phyloP scores from a whole-genome alignment of 176 grass and related monocot species.

The Luzula sylvatica region DNA sequence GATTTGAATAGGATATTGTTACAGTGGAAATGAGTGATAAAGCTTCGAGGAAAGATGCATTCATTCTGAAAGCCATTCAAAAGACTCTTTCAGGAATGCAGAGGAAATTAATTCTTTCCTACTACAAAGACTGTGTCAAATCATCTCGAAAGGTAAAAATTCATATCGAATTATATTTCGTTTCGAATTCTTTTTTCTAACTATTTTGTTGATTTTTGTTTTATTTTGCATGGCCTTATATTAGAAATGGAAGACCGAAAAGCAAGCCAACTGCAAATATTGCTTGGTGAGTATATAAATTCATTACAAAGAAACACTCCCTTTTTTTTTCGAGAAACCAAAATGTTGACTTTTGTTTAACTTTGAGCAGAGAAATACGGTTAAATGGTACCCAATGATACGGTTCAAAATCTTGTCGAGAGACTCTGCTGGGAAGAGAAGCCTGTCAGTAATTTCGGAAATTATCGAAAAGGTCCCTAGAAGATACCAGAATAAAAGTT shows the following conservation, averaged over 20 bases:
- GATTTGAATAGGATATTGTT: constrained; percentile 20
- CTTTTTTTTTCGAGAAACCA: constrained; percentile 14
- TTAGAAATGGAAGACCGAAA: constrained; percentile 30
- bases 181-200: neutral
- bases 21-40: constrained; percentile 29
- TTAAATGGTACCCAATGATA: constrained; percentile 50
- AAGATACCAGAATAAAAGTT: constrained; percentile 40
- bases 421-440: constrained; percentile 29
- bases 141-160: constrained; percentile 15
- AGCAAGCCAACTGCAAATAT: constrained; percentile 59
- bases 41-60: constrained; percentile 9
- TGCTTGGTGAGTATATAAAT: constrained; percentile 56
- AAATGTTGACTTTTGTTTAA: constrained; percentile 15
- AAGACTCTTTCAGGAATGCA: constrained; percentile 28
- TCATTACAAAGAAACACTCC: constrained; percentile 23
- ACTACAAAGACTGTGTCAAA: constrained; percentile 26
- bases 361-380: constrained; percentile 40
- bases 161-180: constrained; percentile 11
- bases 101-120: constrained; percentile 25
- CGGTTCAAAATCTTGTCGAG: constrained; percentile 38
- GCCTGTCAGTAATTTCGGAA: constrained; percentile 65
- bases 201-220: constrained; percentile 20
- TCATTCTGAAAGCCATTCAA: constrained; percentile 27
- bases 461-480: constrained; percentile 50
- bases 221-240: constrained; percentile 20